Evolutionary conservation across 169 alveolate genomes (phyloP), one percentile per base, ranked within the genome.

Genomic region (Cryptosporidium bovis): DNA sequence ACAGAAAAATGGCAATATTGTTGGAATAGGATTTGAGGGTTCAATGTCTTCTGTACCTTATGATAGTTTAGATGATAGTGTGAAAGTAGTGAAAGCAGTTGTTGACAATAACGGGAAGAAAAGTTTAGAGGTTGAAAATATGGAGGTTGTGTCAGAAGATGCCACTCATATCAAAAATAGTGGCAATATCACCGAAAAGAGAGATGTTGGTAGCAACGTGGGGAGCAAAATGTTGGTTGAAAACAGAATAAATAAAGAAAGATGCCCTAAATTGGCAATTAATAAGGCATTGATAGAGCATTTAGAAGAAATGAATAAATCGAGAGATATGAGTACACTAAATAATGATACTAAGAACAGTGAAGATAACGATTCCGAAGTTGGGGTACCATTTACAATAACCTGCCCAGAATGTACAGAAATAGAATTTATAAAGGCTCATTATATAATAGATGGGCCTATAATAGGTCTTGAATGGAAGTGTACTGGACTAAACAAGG

Each of bases 401-500:
- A 77, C 87, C 16, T 77, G 87, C 34, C 87, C 87, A 20, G 50
- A 60, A 2, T 77, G 87, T 12, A 77, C 65, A 48, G 77, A 77
- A 48, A 77, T 77, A 13, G 87, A 77, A 48, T 77, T 29, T 10
- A 77, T 77, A 24, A 77, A 77, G 24, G 64, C 71, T 3, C 87
- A 77, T 27, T 56, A 77, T 62, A 77, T 77, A 44, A 56, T 60
- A 20, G 69, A 56, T 40, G 87, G 87, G 1, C 87, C 87, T 46
- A 77, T 77, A 34, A 77, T 77, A 16, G 87, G 87, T n/a, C 8
- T 77, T 10, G 87, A 77, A 29, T 77, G 87, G 87, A 77, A 77
- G 48, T 77, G 87, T 18, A 77, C 62, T 31, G 87, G 87, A 46
- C 12, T 55, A 1, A 77, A 77, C 50, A 40, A 77, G 16, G 71